Evolutionary conservation across 2,329 filamentous ascomycete species (phyloP), one percentile per base, ranked within the genome.

Genomic region (Thermochaetoides dissita): DNA sequence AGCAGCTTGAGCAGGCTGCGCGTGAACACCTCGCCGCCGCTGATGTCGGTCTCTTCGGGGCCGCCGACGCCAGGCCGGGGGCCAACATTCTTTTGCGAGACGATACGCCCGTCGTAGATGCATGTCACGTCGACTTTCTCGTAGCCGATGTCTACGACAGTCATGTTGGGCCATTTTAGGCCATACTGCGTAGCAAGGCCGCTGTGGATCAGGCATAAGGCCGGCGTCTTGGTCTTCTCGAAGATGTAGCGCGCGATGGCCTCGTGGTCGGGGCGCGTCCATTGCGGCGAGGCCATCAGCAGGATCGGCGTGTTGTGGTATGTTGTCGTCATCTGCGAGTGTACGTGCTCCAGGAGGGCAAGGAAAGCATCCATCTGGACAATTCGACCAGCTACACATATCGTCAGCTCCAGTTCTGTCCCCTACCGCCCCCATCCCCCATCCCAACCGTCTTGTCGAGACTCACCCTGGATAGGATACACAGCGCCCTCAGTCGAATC

Each of bases 291-390:
- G 7, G 83, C 76, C 62, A 96, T 82, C 48, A 98, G 76, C 59
- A 96, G 72, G 50, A 98, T 85, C 2, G 91, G 88, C 0, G 89
- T 95, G 64, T 95, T 95, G 65, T 96, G 91, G 59, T 94, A 91
- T 3, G 85, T 86, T 28, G 86, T 87, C 46, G 86, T 91, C 46
- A 98, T 74, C 38, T 84, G 76, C 61, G 84, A 81, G 69, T 95
- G 85, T 50, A 96, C 81, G 59, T 98, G 85, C 43, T 88, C 84
- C 56, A 98, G 75, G 55, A 96, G 81, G 30, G 91, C 89, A 50
- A 94, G 83, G 66, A 98, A 94, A 51, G 86, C 89, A 1, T 80
- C 73, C 86, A 94, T 94, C 59, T 96, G 78, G 36, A 82, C 78
- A 47, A 98, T 91, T 55, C 76, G 78, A 43, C 91, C 91, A 50